These are phyloP conservation scores for Santalum album DNA, from an alignment of 164 flowering plant species.

Conservation along the genomic window DNA sequence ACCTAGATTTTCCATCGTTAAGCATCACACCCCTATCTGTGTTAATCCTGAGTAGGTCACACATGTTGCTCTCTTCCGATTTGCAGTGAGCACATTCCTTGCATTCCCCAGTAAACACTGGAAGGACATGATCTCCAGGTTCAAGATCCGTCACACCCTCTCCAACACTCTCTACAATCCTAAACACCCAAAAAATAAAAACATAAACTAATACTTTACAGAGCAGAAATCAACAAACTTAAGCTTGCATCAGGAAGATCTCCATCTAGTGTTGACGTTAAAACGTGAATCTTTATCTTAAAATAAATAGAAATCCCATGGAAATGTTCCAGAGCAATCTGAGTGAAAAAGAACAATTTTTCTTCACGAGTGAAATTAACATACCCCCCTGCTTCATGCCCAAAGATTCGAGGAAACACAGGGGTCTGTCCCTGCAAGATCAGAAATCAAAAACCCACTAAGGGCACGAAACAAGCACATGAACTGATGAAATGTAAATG, in stretches of 20 bases:
- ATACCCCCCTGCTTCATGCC: constrained; percentile 40
- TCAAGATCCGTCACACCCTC: constrained; percentile 48
- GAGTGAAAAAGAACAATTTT: neutral
- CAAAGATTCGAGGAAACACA: constrained; percentile 32
- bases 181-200: constrained; percentile 8
- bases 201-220: no score
- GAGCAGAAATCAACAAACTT: no score
- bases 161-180: constrained; percentile 65
- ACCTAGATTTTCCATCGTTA: constrained; percentile 39
- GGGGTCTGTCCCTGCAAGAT: constrained; percentile 30
- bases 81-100: constrained; percentile 52
- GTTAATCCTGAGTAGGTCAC: constrained; percentile 54
- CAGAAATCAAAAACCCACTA: neutral
- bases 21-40: constrained; percentile 61
- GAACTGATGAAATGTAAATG: neutral
- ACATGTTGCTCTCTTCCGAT: constrained; percentile 66
- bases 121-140: constrained; percentile 69
- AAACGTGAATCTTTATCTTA: no score
- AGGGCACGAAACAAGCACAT: no score
- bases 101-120: constrained; percentile 63
- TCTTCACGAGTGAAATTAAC: neutral
- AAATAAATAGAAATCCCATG: neutral
- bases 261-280: no score
- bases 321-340: no score
- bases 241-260: no score